Conservation (phyloP, 2,329 filamentous ascomycete species). For the Talaromyces sp. region DNA sequence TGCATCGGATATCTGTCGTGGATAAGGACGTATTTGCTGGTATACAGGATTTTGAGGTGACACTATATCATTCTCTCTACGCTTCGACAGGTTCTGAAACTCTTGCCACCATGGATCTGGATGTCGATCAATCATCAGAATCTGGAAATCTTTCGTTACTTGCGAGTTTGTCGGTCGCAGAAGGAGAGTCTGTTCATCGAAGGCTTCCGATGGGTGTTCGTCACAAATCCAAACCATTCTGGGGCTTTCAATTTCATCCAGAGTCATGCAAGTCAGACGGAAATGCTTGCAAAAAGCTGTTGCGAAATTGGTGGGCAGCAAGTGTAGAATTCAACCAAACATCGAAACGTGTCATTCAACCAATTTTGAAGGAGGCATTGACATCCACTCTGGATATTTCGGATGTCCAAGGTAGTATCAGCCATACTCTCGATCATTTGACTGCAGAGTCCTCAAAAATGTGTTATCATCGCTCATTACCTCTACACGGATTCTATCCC, state of each 20-base stretch:
- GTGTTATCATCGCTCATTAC: conserved; percentile 28
- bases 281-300: conserved; percentile 57
- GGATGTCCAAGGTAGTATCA: conserved; percentile 48
- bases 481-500: conserved; percentile 25
- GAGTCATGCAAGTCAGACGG: conserved; percentile 77
- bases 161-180: conserved; percentile 58
- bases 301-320: conserved; percentile 72
- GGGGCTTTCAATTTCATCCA: conserved; percentile 87
- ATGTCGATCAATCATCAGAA: conserved; percentile 16
- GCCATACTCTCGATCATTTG: conserved; percentile 41
- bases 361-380: conserved; percentile 23
- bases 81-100: conserved; percentile 35
- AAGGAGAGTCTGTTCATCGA: conserved; percentile 27
- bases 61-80: conserved; percentile 69
- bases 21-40: conserved; percentile 63
- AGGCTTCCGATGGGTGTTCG: conserved; percentile 71
- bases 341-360: conserved; percentile 24
- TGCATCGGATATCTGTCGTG: conserved; percentile 63
- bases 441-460: conserved; percentile 29
- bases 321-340: conserved; percentile 59
- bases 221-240: conserved; percentile 69
- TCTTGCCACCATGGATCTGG: too few species aligned
- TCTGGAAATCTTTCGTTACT: conserved; percentile 49
- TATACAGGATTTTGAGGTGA: conserved; percentile 62
- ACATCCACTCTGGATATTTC: conserved; percentile 24